These are phyloP conservation scores for Fomitopsis palustris DNA, from an alignment of 1,284 basidiomycete genomes.

Conservation along the genomic window DNA sequence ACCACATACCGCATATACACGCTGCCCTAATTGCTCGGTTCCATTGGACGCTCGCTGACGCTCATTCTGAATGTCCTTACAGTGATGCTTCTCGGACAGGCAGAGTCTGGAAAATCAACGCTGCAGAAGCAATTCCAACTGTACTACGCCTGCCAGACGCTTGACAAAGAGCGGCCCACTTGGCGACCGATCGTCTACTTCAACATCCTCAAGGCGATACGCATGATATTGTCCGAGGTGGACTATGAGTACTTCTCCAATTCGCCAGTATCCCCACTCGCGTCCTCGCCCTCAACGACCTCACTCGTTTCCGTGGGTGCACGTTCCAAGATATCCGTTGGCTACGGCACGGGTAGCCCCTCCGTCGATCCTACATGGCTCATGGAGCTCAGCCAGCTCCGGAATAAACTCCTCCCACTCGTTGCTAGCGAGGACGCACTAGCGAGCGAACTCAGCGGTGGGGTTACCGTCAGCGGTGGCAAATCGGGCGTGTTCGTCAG, in stretches of 20 bases:
- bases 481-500: constrained; percentile 62
- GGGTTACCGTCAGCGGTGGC: constrained; percentile 54
- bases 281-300: constrained; percentile 13
- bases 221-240: constrained; percentile 70
- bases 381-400: constrained; percentile 48
- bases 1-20: not conserved
- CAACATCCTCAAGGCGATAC: constrained; percentile 76
- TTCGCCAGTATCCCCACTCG: constrained; percentile 18
- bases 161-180: constrained; percentile 65
- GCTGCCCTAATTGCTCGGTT: not conserved
- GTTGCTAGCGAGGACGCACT: constrained; percentile 65
- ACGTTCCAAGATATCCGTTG: constrained; percentile 8
- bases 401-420: constrained; percentile 57
- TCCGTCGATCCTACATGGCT: constrained; percentile 30
- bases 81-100: constrained; percentile 58
- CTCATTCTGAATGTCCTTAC: not conserved
- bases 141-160: constrained; percentile 64
- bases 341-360: constrained; percentile 15
- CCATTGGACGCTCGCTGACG: not conserved
- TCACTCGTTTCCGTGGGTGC: constrained; percentile 9
- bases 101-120: constrained; percentile 78
- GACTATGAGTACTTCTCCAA: constrained; percentile 48
- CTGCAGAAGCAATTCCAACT: constrained; percentile 80
- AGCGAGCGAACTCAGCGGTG: constrained; percentile 63
- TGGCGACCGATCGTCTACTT: constrained; percentile 80